Evolutionary conservation across 2,329 filamentous ascomycete species (phyloP).

Genomic region (Phialocephala sp.): DNA sequence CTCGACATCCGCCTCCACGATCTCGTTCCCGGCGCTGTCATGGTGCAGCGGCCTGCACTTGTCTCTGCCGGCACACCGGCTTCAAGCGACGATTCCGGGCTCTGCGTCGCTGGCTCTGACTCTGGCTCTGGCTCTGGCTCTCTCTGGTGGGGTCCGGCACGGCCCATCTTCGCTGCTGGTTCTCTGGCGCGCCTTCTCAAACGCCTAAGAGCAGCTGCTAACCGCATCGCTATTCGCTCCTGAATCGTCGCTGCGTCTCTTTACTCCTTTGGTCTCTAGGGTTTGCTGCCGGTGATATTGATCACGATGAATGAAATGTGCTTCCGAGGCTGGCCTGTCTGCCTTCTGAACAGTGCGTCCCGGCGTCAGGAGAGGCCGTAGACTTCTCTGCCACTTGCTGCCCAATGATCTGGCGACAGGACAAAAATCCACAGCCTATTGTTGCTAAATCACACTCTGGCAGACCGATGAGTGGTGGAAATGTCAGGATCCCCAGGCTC

Average conservation of each 20-base stretch:
- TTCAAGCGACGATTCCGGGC: constrained; percentile 15
- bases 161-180: constrained; percentile 13
- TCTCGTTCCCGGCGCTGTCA: not conserved
- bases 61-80: constrained; percentile 14
- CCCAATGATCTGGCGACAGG: constrained; percentile 1
- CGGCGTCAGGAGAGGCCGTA: not conserved
- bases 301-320: not conserved
- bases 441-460: constrained; percentile 11
- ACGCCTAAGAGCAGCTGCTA: constrained; percentile 15
- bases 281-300: not conserved
- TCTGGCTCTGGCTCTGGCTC: constrained; percentile 5
- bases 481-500: not conserved
- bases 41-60: not conserved
- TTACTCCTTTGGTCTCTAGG: not conserved
- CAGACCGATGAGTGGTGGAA: constrained; percentile 9
- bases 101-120: not conserved
- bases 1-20: constrained; percentile 4
- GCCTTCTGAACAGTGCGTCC: not conserved
- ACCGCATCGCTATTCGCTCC: not conserved
- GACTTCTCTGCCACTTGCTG: not conserved
- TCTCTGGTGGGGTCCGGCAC: constrained; percentile 9
- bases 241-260: not conserved
- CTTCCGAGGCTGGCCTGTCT: not conserved
- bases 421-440: constrained; percentile 18
- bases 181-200: constrained; percentile 9